Evolutionary conservation across 768 basidiomycete genomes (phyloP), one percentile per base, ranked within the genome.

Genomic region (Termitomyces sp.): DNA sequence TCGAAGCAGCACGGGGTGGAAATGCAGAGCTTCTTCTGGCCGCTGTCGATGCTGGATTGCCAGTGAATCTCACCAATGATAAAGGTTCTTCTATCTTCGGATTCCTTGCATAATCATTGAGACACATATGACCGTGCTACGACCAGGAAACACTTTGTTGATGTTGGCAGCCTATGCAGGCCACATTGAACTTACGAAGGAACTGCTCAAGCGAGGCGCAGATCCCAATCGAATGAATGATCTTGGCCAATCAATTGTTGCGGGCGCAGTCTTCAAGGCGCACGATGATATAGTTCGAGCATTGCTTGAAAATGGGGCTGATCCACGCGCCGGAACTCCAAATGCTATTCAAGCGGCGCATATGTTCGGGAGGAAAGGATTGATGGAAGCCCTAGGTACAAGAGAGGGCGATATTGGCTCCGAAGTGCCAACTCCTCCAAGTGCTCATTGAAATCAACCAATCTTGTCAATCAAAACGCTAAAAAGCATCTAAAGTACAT

Each of bases 121-220:
- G 49, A 47, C 16, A 33, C 35, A 55, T 45, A 13, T 22, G n/a
- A 43, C 43, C 33, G 18, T 20, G 33, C 18, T 43, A 41, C 35
- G 41, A 36, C 28, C 65, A 86, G 90, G 90, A 22, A 91, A 92
- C 67, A 88, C 88, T 5, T 74, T 92, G 6, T 72, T 92, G 54
- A 92, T 92, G 88, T 80, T 90, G 52, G 84, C 86, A 3, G 81
- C 89, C 2, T 92, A 92, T 65, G 77, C 82, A 22, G 89, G 89
- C 1, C 86, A 90, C 62, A 68, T 72, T 0, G 71, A 76, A 2
- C 79, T 88, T 20, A 72, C 81, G 1, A 72, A 72, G 47, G 77
- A 76, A 14, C 77, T 92, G 28, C 69, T 90, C 48, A 63, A 70
- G 6, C 76, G 79, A 35, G 80, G 80, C 2, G 87, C 82, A 40